phyloP scores from a whole-genome alignment of 2,329 filamentous ascomycete genomes.

The Hypocreales sp. region DNA sequence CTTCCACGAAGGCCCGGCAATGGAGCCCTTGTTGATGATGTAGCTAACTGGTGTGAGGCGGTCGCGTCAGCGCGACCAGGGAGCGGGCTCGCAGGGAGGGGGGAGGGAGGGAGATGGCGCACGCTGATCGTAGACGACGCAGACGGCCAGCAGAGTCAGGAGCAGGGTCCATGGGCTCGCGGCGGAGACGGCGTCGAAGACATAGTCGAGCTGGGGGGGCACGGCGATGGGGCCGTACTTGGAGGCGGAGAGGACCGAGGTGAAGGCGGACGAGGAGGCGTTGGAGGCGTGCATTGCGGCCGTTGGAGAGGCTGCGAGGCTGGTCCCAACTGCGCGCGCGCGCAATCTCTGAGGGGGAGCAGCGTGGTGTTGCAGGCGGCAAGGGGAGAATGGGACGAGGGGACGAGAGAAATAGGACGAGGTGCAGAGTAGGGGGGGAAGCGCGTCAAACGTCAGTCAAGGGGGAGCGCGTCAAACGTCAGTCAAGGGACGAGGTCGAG shows the following conservation, averaged over 20 bases:
- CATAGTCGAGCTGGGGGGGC: constrained; percentile 38
- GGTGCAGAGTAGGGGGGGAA: no score
- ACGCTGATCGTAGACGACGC: constrained; percentile 85
- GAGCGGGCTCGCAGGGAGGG: no score
- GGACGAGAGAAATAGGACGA: no score
- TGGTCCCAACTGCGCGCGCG: no score
- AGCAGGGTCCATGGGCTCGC: constrained; percentile 46
- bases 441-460: no score
- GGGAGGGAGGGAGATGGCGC: constrained; percentile 29
- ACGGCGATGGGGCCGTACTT: constrained; percentile 32
- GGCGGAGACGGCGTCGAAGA: constrained; percentile 39
- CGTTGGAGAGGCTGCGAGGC: no score
- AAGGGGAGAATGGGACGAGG: no score
- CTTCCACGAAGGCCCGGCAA: constrained; percentile 61
- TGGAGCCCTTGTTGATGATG: constrained; percentile 57
- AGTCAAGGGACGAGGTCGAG: no score
- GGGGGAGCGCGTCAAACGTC: no score
- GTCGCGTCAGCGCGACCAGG: no score
- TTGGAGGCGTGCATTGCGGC: constrained; percentile 39
- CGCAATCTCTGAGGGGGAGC: no score
- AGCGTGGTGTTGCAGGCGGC: no score
- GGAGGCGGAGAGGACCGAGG: constrained; percentile 51
- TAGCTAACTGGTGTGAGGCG: constrained; percentile 46
- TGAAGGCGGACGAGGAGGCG: constrained; percentile 49
- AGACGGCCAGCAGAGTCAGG: constrained; percentile 52